Evolutionary conservation across 352 stramenopile genomes (phyloP), one percentile per base, ranked within the genome.

Genomic region (Phytophthora capsici): DNA sequence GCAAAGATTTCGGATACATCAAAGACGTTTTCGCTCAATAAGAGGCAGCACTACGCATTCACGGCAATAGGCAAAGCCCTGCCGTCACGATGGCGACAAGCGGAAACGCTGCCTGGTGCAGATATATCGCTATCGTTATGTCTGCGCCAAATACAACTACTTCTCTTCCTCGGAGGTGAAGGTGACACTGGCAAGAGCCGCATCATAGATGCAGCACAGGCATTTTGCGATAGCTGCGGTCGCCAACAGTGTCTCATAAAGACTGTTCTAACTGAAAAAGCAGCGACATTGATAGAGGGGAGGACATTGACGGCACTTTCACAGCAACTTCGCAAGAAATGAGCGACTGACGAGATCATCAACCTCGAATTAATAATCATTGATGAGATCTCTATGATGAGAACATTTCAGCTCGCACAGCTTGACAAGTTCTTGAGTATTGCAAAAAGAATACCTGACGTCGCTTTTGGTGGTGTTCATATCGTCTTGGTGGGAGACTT

Each of bases 381-480:
- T n/a, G 38, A 59, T 34, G 38, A 49, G 20, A n/a, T 28, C 3
- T 60, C 13, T 2, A 60, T 34, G 40, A 60, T 60, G 25, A 20
- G 51, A 60, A 34, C n/a, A 16, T 16, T 7, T 28, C 19, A 51
- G 12, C 52, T 52, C 23, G 16, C 52, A 4, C 52, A 60, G 5
- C 17, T 52, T 2, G 40, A 60, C 1, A 60, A 26, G 14, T 9
- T 1, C 2, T 44, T 60, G 26, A 25, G 40, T 2, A 19, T 36
- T 1, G 26, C 26, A 16, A 59, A 50, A 6, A 10, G 25, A 4
- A 17, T 45, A 4, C n/a, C 37, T 23, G 26, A 10, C 3, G 26
- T 60, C 8, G 7, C 13, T 0, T 59, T 59, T 41, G 37, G 38
- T 4, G 38, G 51, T 2, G 37, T 59, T 32, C 51, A 59, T 28